Evolutionary conservation across 257 asterid species (phyloP).

Genomic region (Thymus mandschuricus): DNA sequence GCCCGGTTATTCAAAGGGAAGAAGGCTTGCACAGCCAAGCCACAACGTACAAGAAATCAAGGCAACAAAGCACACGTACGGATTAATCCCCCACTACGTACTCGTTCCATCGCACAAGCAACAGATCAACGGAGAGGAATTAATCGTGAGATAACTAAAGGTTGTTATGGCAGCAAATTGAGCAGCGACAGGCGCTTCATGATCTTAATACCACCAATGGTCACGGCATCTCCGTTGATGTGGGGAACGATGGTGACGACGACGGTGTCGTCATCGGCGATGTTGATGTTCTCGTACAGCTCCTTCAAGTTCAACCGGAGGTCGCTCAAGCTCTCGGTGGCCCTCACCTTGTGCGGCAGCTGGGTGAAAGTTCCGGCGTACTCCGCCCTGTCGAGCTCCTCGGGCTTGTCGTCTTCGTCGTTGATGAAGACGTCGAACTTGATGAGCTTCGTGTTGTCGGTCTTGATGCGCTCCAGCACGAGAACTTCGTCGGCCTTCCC

Average conservation of each 20-base stretch:
- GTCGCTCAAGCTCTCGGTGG: background rate
- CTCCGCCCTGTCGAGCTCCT: background rate
- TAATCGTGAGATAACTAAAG: no score
- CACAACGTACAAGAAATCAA: no score
- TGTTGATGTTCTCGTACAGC: conserved; percentile 4
- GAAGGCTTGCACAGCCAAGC: no score
- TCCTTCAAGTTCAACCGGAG: background rate
- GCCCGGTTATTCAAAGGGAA: no score
- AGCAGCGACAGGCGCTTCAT: no score
- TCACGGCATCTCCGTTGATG: background rate
- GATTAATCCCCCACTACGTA: no score
- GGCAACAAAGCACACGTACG: no score
- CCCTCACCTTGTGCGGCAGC: background rate
- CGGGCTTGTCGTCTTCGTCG: background rate
- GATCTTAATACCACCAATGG: conserved; percentile 4
- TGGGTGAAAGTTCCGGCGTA: conserved; percentile 1
- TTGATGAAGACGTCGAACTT: conserved; percentile 18
- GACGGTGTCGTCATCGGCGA: background rate
- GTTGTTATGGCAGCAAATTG: no score
- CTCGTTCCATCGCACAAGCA: no score
- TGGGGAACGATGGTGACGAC: conserved; percentile 9
- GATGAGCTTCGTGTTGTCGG: background rate
- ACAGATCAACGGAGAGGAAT: no score
- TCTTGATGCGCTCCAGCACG: background rate
- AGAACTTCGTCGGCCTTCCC: conserved; percentile 7